Percentiles rank a stretch among this genome's conserved stretches.
Evolutionary conservation across 1,139 yeast species (phyloP).

Genomic region (Kodamaea sp.): DNA sequence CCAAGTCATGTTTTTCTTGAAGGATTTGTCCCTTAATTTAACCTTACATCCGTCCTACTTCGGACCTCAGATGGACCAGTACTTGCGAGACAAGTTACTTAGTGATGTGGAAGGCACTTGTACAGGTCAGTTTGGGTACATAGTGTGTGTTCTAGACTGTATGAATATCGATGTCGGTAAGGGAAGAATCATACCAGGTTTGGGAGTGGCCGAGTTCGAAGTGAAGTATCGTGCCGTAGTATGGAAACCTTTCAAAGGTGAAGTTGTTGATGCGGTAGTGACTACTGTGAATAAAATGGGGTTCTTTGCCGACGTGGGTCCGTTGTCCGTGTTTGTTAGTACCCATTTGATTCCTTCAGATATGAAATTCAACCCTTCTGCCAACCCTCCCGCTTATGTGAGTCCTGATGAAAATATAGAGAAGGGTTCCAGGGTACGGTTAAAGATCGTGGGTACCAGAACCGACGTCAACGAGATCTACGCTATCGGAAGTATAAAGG

Average conservation of each 20-base stretch:
- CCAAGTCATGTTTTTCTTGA: constrained; percentile 57
- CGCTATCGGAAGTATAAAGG: constrained; percentile 97
- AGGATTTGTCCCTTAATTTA: constrained; percentile 87
- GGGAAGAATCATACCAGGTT: constrained; percentile 86
- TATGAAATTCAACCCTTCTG: constrained; percentile 91
- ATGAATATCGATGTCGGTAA: constrained; percentile 94
- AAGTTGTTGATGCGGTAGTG: constrained; percentile 95
- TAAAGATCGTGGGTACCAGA: constrained; percentile 95
- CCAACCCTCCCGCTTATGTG: constrained; percentile 98
- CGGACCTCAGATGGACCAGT: constrained; percentile 97
- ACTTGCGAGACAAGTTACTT: constrained; percentile 80
- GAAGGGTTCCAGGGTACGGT: constrained; percentile 89
- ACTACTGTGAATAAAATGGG: constrained; percentile 96
- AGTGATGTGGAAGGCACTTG: constrained; percentile 99
- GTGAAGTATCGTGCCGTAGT: constrained; percentile 96
- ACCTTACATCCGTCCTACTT: constrained; percentile 96
- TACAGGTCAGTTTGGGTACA: constrained; percentile 98
- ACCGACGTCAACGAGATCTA: constrained; percentile 96
- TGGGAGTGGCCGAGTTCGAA: constrained; percentile 94
- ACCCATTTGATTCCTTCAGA: constrained; percentile 94
- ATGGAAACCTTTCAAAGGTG: constrained; percentile 98
- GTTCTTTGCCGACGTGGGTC: constrained; percentile 97
- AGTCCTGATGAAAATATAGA: constrained; percentile 94
- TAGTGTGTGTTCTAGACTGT: constrained; percentile 92
- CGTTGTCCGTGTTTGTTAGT: constrained; percentile 90